Evolutionary conservation across 2,329 filamentous ascomycete genomes (phyloP).

Genomic region (Pseudogymnoascus sp.): DNA sequence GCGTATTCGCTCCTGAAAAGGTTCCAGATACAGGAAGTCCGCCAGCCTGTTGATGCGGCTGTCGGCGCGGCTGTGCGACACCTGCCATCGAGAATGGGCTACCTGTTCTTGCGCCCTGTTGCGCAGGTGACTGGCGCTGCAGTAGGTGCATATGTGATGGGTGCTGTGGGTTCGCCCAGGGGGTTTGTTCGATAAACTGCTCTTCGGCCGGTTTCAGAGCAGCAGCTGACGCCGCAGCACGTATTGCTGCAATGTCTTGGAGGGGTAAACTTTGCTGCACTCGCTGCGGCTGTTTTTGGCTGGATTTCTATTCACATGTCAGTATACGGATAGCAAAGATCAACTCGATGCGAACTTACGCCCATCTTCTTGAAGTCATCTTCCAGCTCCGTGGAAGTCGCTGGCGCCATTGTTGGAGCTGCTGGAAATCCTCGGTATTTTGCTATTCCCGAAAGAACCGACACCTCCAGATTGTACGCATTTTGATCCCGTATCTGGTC

Average conservation of each 20-base stretch:
- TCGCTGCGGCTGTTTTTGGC: constrained; percentile 22
- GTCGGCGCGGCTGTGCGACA: constrained; percentile 28
- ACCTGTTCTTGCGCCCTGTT: constrained; percentile 30
- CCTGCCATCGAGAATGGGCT: constrained; percentile 26
- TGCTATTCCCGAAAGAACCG: constrained; percentile 78
- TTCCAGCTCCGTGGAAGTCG: constrained; percentile 65
- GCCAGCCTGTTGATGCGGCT: constrained; percentile 30
- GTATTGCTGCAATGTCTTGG: constrained; percentile 26
- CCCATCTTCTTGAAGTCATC: constrained; percentile 85
- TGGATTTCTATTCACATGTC: constrained; percentile 16
- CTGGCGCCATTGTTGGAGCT: constrained; percentile 73
- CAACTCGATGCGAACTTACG: constrained; percentile 44
- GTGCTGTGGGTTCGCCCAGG: constrained; percentile 87
- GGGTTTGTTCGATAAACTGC: constrained; percentile 79
- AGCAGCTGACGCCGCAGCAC: constrained; percentile 24
- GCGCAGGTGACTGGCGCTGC: constrained; percentile 32
- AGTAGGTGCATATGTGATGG: constrained; percentile 47
- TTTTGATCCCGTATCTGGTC: constrained; percentile 78
- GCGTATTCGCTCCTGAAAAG: constrained; percentile 19
- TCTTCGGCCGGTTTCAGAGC: constrained; percentile 59
- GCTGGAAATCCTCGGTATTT: constrained; percentile 96
- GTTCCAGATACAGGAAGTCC: constrained; percentile 26
- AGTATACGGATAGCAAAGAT: constrained; percentile 15
- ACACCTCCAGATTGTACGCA: constrained; percentile 92
- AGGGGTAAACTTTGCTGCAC: constrained; percentile 20